Conservation (phyloP, 371 early-diverging fungal genomes). For the Nematocida parisii region DNA sequence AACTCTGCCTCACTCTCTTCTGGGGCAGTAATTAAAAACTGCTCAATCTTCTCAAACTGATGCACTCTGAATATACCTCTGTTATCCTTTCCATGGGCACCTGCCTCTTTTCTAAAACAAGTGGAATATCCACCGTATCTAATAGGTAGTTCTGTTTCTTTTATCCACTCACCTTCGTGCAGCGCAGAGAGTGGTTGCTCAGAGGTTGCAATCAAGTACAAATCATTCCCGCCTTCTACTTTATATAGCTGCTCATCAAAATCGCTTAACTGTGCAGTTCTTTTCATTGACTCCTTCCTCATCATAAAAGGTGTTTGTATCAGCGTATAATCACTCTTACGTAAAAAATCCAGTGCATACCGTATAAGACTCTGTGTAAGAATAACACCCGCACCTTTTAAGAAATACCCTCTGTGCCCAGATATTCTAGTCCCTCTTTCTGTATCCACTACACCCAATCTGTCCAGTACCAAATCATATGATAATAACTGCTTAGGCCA, state of each 20-base stretch:
- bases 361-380: constrained; percentile 87
- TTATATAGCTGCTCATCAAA: constrained; percentile 99
- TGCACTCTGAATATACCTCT: constrained; percentile 99
- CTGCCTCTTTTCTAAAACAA: constrained; percentile 99
- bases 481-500: constrained; percentile 69
- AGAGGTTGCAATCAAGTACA: constrained; percentile 96
- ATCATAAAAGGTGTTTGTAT: constrained; percentile 97
- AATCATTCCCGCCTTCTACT: constrained; percentile 76
- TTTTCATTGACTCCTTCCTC: constrained; percentile 91
- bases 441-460: constrained; percentile 83
- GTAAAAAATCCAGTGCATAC: constrained; percentile 91
- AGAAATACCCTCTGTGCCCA: constrained; percentile 97
- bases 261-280: constrained; percentile 93
- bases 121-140: constrained; percentile 91
- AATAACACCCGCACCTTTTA: constrained; percentile 87
- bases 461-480: constrained; percentile 73
- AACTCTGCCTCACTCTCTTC: constrained; percentile 94
- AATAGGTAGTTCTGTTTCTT: constrained; percentile 58
- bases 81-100: constrained; percentile 96
- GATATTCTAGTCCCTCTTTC: constrained; percentile 87
- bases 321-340: constrained; percentile 80
- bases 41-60: constrained; percentile 99
- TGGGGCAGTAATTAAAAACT: constrained; percentile 90
- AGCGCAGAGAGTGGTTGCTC: constrained; percentile 97
- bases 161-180: constrained; percentile 82